A percentile compares a stretch with the other conserved stretches of the same genome.
These are phyloP conservation scores for Fusarium sp. DNA, from an alignment of 2,329 filamentous ascomycete species.

Conservation along the genomic window DNA sequence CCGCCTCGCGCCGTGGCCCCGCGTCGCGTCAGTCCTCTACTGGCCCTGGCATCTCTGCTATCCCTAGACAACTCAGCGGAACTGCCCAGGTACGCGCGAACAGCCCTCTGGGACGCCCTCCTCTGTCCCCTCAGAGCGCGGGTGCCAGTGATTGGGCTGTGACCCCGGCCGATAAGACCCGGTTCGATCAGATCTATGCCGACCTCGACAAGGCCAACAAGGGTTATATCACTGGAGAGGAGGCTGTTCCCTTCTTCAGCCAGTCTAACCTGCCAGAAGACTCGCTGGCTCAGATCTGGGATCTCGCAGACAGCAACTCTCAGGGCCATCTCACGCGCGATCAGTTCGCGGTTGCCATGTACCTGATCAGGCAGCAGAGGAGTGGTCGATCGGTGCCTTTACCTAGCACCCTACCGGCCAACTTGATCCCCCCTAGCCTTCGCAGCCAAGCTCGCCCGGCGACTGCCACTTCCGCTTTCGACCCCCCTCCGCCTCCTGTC, in stretches of 20 bases:
- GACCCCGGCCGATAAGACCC: constrained; percentile 84
- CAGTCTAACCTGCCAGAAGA: constrained; percentile 93
- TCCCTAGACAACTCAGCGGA: constrained; percentile 89
- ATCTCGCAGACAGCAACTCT: constrained; percentile 93
- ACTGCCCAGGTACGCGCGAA: constrained; percentile 74
- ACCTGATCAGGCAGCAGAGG: constrained; percentile 91
- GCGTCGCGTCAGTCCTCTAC: constrained; percentile 66
- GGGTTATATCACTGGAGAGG: constrained; percentile 92
- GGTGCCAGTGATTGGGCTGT: constrained; percentile 81
- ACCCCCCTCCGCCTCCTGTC: constrained; percentile 60
- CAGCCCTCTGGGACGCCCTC: constrained; percentile 70
- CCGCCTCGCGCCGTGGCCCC: constrained; percentile 79
- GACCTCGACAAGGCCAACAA: constrained; percentile 85
- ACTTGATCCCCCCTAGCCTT: constrained; percentile 89
- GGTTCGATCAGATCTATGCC: constrained; percentile 89
- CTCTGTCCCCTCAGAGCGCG: constrained; percentile 61
- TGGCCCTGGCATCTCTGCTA: constrained; percentile 72
- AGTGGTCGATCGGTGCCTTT: constrained; percentile 75
- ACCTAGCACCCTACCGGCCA: constrained; percentile 83
- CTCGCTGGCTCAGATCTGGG: constrained; percentile 94
- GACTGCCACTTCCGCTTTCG: constrained; percentile 69
- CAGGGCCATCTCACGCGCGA: constrained; percentile 88
- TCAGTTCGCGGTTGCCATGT: constrained; percentile 98
- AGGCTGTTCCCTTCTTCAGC: constrained; percentile 94
- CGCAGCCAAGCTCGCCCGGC: constrained; percentile 72